These are phyloP conservation scores for Sodiomyces alkalinus DNA, from an alignment of 2,329 filamentous ascomycete genomes.

Conservation along the genomic window DNA sequence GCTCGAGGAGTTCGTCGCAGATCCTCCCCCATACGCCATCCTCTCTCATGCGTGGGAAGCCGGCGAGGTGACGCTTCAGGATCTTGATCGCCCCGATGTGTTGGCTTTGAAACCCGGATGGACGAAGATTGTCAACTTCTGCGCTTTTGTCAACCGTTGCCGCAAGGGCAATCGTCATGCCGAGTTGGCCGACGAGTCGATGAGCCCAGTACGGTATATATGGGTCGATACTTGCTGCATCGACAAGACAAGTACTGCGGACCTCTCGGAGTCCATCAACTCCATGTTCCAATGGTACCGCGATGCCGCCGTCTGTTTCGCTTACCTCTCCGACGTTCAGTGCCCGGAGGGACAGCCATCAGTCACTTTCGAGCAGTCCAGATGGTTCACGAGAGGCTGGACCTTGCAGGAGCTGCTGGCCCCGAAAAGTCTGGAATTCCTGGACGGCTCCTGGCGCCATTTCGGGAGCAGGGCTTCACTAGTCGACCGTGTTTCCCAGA, in stretches of 20 bases:
- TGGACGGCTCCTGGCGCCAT: conserved; percentile 11
- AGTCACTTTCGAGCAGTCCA: too few relatives aligned
- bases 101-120: too few relatives aligned
- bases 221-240: conserved; percentile 23
- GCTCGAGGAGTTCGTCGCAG: conserved; percentile 11
- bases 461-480: conserved; percentile 11
- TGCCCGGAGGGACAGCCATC: too few relatives aligned
- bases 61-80: conserved; percentile 5
- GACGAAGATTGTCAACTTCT: too few relatives aligned
- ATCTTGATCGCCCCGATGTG: background rate
- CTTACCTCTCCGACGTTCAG: conserved; percentile 16
- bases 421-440: conserved; percentile 14
- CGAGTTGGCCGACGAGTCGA: conserved; percentile 6
- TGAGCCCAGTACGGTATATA: too few relatives aligned
- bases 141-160: too few relatives aligned
- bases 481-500: background rate
- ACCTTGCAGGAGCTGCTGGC: conserved; percentile 55
- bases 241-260: conserved; percentile 16
- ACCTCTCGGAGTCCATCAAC: conserved; percentile 15
- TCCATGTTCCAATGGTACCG: conserved; percentile 16
- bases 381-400: conserved; percentile 29
- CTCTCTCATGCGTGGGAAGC: conserved; percentile 9
- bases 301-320: conserved; percentile 17
- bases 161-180: too few relatives aligned
- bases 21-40: conserved; percentile 11